Percentiles rank a stretch among this genome's conserved stretches.
phyloP scores from a whole-genome alignment of 2,329 filamentous ascomycete species.

The Orbilia quercus region DNA sequence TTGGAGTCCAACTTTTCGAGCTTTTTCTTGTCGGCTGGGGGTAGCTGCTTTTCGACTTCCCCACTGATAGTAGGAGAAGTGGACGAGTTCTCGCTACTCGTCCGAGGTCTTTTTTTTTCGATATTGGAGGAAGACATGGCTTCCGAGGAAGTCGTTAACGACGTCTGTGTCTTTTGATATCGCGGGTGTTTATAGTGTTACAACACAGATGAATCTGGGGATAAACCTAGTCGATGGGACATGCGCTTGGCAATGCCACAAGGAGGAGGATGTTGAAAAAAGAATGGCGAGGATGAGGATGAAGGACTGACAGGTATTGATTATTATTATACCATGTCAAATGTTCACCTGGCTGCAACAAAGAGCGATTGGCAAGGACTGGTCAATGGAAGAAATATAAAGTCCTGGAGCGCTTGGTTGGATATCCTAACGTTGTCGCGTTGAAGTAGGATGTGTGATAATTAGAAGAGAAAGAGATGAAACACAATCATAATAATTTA shows the following conservation, averaged over 20 bases:
- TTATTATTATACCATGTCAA: too few species aligned
- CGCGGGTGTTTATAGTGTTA: conserved; percentile 11
- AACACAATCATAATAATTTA: neutral
- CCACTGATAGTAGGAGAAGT: conserved; percentile 22
- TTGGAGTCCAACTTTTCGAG: conserved; percentile 58
- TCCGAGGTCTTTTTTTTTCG: conserved; percentile 38
- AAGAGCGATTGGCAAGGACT: too few species aligned
- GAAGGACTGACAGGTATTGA: neutral
- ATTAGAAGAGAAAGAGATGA: neutral
- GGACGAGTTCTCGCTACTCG: conserved; percentile 41
- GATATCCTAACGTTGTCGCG: too few species aligned
- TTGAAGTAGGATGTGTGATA: neutral
- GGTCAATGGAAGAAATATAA: too few species aligned
- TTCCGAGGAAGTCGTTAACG: conserved; percentile 10
- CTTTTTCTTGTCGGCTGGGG: conserved; percentile 19
- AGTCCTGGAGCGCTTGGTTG: too few species aligned
- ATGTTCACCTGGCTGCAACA: too few species aligned
- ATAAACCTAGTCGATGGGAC: neutral
- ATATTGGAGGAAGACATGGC: conserved; percentile 42
- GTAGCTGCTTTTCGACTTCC: conserved; percentile 30
- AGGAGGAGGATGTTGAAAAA: neutral
- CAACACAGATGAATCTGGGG: conserved; percentile 20
- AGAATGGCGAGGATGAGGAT: neutral
- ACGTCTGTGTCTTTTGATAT: neutral
- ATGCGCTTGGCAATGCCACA: neutral